phyloP scores from a whole-genome alignment of 2,329 filamentous ascomycete species.

The Alternaria ethzedia region DNA sequence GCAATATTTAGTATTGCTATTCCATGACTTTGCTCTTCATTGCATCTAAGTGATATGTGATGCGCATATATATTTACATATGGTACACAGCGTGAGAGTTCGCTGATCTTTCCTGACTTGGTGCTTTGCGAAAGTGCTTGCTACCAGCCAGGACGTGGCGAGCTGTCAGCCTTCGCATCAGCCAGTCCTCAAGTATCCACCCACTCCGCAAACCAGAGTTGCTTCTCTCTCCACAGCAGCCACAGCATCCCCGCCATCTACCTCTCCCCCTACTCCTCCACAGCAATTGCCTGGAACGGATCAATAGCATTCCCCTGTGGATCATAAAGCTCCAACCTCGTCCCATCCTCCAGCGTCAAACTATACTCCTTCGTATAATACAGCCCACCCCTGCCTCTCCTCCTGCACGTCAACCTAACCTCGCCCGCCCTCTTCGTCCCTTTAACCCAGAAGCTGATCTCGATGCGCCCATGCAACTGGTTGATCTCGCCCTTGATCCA shows the following conservation, averaged over 20 bases:
- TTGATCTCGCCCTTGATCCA: slow-evolving; percentile 74
- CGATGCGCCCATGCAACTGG: slow-evolving; percentile 87
- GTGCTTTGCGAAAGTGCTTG: not conserved
- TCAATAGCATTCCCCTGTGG: slow-evolving; percentile 60
- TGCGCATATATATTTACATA: slow-evolving; percentile 24
- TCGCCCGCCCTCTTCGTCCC: slow-evolving; percentile 73
- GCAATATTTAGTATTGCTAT: slow-evolving; percentile 1
- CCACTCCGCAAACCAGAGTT: not conserved
- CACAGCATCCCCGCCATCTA: not conserved
- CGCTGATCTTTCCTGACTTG: not conserved
- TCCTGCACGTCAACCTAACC: slow-evolving; percentile 81
- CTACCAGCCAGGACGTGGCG: not conserved
- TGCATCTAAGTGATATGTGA: slow-evolving; percentile 3
- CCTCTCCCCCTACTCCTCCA: slow-evolving; percentile 25
- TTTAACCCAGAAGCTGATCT: slow-evolving; percentile 86
- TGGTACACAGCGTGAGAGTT: slow-evolving; percentile 13
- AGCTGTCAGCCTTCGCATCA: not conserved
- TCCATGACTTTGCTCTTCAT: not conserved
- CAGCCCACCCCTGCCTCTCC: slow-evolving; percentile 70
- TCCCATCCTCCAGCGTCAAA: slow-evolving; percentile 70
- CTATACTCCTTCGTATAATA: slow-evolving; percentile 95
- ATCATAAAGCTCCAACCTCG: slow-evolving; percentile 77
- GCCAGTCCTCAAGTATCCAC: not conserved
- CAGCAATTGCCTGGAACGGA: slow-evolving; percentile 63
- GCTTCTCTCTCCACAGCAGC: no score